Percentiles rank a stretch among this genome's conserved stretches.
Evolutionary conservation across 371 early-diverging fungal genomes (phyloP).

Genomic region (Syncephalis plumigaleata): DNA sequence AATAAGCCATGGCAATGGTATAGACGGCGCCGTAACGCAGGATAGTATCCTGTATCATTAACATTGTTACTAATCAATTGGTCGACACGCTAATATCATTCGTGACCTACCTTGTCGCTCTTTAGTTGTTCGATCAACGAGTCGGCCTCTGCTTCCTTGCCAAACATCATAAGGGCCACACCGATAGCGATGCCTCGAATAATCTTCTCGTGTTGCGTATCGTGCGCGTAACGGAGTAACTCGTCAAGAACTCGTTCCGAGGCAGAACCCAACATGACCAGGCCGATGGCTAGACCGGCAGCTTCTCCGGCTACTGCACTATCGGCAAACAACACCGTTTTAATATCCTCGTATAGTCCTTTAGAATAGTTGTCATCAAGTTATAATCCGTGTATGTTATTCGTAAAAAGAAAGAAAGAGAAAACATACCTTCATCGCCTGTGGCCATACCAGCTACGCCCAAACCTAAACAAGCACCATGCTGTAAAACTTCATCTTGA

Average conservation of each 20-base stretch:
- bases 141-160: conserved; percentile 86
- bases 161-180: conserved; percentile 90
- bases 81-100: background rate
- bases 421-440: conserved; percentile 43
- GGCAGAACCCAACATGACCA: conserved; percentile 92
- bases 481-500: conserved; percentile 84
- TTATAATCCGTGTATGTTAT: background rate
- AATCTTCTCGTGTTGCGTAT: conserved; percentile 97
- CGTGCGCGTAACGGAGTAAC: conserved; percentile 89
- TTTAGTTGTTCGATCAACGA: conserved; percentile 58
- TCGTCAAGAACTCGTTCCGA: conserved; percentile 69
- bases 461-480: conserved; percentile 95
- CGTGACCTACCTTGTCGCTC: conserved; percentile 40
- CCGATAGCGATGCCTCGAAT: conserved; percentile 90
- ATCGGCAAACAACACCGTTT: conserved; percentile 76
- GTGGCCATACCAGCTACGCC: conserved; percentile 96
- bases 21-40: conserved; percentile 93
- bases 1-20: conserved; percentile 93
- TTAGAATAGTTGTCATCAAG: conserved; percentile 14
- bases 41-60: conserved; percentile 48
- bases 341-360: conserved; percentile 62
- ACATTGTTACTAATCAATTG: background rate
- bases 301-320: conserved; percentile 96
- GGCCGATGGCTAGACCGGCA: conserved; percentile 93
- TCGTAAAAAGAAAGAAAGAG: background rate